phyloP scores from a whole-genome alignment of 176 grass and related monocot genomes.

The Alopecurus myosuroides region DNA sequence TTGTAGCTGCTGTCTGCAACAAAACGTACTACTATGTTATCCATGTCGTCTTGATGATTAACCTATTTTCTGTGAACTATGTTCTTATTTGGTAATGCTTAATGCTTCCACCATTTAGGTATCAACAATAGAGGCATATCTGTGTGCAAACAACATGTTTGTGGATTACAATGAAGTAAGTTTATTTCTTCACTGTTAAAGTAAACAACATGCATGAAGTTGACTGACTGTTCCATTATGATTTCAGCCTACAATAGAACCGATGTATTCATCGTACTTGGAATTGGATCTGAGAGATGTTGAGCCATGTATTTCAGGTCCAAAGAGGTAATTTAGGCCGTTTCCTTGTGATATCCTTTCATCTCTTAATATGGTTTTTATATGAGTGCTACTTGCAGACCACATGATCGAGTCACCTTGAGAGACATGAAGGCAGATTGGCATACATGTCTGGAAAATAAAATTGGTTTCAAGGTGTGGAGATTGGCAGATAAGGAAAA shows the following conservation, averaged over 20 bases:
- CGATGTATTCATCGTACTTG: conserved; percentile 54
- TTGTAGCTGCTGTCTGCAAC: not conserved
- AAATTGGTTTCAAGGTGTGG: conserved; percentile 65
- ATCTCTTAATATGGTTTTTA: not conserved
- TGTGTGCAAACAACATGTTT: conserved; percentile 67
- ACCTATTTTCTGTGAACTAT: not conserved
- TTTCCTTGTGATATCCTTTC: not conserved
- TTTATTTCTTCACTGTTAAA: not conserved
- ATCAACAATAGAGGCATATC: conserved; percentile 52
- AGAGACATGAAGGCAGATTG: conserved; percentile 70
- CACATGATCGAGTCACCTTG: conserved; percentile 61
- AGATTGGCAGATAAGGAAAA: not conserved
- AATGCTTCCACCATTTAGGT: conserved; percentile 33
- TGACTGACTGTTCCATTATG: not conserved
- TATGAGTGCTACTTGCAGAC: conserved; percentile 19
- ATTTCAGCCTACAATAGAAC: conserved; percentile 50
- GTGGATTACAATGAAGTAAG: conserved; percentile 64
- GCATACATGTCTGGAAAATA: conserved; percentile 57
- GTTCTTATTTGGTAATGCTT: not conserved
- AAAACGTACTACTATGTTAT: not conserved
- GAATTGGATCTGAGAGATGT: conserved; percentile 49
- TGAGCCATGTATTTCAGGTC: conserved; percentile 63
- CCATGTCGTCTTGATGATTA: not conserved
- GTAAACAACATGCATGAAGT: not conserved
- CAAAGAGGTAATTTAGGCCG: conserved; percentile 43